Base-by-base conservation (phyloP, 257 asterid genomes). In the Forsythia viridissima region DNA sequence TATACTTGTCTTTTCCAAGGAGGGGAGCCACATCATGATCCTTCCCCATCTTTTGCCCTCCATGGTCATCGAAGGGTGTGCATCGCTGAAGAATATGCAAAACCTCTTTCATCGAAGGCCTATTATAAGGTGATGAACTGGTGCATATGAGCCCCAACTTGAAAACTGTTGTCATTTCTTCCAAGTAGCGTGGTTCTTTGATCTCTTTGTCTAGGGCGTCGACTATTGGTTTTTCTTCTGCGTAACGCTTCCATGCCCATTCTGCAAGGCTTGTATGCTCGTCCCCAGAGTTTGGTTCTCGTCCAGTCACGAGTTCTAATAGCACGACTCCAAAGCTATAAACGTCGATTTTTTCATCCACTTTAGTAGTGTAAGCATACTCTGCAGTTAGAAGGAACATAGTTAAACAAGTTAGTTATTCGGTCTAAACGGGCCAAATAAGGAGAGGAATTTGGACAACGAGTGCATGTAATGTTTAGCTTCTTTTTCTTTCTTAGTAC, bases 81-180 rank as follows among this genome's bases (percentile, higher is more conserved):
- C 82, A 80, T 65, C 76, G 81, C 3, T 73, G 89, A 69, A 94
- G 93, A 57, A 94, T 85, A 80, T 91, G 91, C 44, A 78, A 52
- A 18, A 89, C 89, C 73, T 94, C 97, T 73, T 87, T 94, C 97
- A 94, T 94, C 70, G 95, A 82, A 12, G 97, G 97, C 85, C 98
- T 87, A 51, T 85, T 84, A 16, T 88, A 72, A 3, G 97, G 96
- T 21, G 84, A 71, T 38, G 90, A 70, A 36, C 87, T 88, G 18
- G 96, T 91, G 89, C 98, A 94, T 77, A 84, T 80, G 38, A 94
- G 87, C 80, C 97, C 98, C n/a, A 92, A 82, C 85, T 82, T 92
- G 88, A 86, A 90, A 10, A 91, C 87, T 9, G 76, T 77, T 9
- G 57, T 61, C 86, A 91, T 85, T 42, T 88, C 94, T 57, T 91